Conservation (phyloP, 164 flowering plant species). For the Santalum album region DNA sequence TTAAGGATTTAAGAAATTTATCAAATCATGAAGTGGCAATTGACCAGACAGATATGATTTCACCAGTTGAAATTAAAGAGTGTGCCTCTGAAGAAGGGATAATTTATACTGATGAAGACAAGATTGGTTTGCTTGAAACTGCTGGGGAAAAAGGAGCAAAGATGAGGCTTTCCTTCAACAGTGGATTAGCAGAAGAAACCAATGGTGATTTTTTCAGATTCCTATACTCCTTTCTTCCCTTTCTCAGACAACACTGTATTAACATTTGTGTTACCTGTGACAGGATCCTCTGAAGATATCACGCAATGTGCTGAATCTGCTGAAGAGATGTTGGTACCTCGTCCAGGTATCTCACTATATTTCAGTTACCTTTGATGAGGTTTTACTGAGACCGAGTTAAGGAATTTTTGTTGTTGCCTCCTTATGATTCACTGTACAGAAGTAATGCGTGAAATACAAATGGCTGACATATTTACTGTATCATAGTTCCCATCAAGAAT, state of each 20-base stretch:
- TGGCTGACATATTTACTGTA: too few relatives aligned
- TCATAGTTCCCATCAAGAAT: too few relatives aligned
- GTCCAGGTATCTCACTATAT: slow-evolving; percentile 11
- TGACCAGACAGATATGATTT: slow-evolving; percentile 2
- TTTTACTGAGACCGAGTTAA: not conserved
- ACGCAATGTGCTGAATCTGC: not conserved
- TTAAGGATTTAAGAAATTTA: too few relatives aligned
- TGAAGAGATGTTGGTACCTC: not conserved
- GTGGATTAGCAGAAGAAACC: slow-evolving; percentile 8
- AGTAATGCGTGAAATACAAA: not conserved
- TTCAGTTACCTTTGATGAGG: not conserved
- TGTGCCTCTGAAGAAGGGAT: not conserved
- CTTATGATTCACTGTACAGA: not conserved
- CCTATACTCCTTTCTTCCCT: not conserved
- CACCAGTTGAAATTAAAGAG: slow-evolving; percentile 2
- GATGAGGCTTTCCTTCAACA: not conserved
- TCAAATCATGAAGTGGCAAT: slow-evolving; percentile 8
- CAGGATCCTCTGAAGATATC: slow-evolving; percentile 1
- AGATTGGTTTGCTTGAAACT: not conserved
- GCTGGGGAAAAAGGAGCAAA: slow-evolving; percentile 2
- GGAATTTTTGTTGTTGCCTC: not conserved
- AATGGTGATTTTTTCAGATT: slow-evolving; percentile 13
- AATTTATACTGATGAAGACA: not conserved
- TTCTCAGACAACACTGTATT: not conserved
- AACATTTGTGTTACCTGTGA: slow-evolving; percentile 10